phyloP scores from a whole-genome alignment of 2,329 filamentous ascomycete genomes.

The Ascochyta clinopodiicola region DNA sequence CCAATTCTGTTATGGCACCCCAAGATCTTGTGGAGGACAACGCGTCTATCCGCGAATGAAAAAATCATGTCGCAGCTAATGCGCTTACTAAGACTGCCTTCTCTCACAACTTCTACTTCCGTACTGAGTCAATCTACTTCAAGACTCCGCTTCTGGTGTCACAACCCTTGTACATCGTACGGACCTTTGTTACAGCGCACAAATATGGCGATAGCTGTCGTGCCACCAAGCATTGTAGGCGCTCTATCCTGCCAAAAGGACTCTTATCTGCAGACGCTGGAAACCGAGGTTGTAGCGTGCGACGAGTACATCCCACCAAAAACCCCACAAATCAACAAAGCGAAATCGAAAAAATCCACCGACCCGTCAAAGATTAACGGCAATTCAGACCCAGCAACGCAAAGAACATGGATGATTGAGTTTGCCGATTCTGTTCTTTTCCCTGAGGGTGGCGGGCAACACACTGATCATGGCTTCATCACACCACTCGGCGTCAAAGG shows the following conservation, averaged over 20 bases:
- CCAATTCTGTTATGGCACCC: not conserved
- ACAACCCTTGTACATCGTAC: constrained; percentile 9
- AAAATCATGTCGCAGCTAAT: constrained; percentile 5
- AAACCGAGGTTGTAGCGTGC: constrained; percentile 43
- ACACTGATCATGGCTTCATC: constrained; percentile 40
- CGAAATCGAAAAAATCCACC: constrained; percentile 37
- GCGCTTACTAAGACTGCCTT: constrained; percentile 21
- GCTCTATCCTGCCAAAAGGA: constrained; percentile 42
- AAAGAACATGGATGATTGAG: constrained; percentile 37
- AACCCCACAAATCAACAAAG: constrained; percentile 26
- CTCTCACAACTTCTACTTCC: constrained; percentile 21
- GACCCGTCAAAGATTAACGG: constrained; percentile 27
- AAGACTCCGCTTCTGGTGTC: not conserved
- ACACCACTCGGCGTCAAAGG: constrained; percentile 26
- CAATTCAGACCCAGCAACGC: constrained; percentile 17
- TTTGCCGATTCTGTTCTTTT: constrained; percentile 43
- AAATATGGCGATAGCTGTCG: constrained; percentile 27
- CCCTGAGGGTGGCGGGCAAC: constrained; percentile 44
- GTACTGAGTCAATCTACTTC: constrained; percentile 9
- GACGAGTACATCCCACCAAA: constrained; percentile 35
- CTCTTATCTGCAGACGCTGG: constrained; percentile 39
- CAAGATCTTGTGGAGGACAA: constrained; percentile 2
- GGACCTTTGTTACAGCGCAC: not conserved
- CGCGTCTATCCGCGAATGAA: not conserved
- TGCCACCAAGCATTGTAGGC: constrained; percentile 36